A percentile compares a stretch with the other conserved stretches of the same genome.
Evolutionary conservation across 805 yeast genomes (phyloP).

Genomic region (Yarrowia bubula): DNA sequence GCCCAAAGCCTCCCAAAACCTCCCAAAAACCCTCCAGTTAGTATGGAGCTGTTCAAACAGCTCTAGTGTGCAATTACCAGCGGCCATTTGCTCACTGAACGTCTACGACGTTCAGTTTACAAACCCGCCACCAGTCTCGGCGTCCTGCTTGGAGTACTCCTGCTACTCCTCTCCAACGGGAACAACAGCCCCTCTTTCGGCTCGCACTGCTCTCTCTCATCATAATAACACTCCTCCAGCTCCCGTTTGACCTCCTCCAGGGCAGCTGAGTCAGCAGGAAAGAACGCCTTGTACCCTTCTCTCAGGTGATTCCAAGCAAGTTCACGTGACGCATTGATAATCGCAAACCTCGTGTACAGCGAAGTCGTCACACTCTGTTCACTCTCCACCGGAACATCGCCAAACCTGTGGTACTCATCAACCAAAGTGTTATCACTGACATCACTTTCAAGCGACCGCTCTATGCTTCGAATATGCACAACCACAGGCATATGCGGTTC

Average conservation of each 20-base stretch:
- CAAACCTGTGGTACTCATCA: constrained; percentile 10
- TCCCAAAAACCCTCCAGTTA: no score
- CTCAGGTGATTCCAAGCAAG: constrained; percentile 24
- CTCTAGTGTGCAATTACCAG: no score
- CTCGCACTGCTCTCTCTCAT: background rate
- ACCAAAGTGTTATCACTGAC: constrained; percentile 13
- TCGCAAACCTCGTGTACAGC: constrained; percentile 2
- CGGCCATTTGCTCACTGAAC: no score
- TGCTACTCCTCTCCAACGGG: background rate
- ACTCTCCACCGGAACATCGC: background rate
- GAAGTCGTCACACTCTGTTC: background rate
- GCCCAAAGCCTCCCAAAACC: no score
- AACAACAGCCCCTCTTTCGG: background rate
- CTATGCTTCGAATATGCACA: background rate
- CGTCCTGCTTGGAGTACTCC: constrained; percentile 5
- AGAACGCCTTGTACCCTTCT: constrained; percentile 13
- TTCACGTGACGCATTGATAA: constrained; percentile 18
- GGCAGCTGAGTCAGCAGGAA: constrained; percentile 2
- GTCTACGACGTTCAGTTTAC: background rate
- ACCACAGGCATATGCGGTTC: constrained; percentile 17
- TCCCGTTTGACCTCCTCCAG: constrained; percentile 11
- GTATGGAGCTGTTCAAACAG: no score
- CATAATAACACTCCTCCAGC: constrained; percentile 15
- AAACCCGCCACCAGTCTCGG: background rate
- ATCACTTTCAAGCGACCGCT: constrained; percentile 2